Base-by-base conservation (phyloP, 1,284 basidiomycete species). In the Puccinia novopanici region DNA sequence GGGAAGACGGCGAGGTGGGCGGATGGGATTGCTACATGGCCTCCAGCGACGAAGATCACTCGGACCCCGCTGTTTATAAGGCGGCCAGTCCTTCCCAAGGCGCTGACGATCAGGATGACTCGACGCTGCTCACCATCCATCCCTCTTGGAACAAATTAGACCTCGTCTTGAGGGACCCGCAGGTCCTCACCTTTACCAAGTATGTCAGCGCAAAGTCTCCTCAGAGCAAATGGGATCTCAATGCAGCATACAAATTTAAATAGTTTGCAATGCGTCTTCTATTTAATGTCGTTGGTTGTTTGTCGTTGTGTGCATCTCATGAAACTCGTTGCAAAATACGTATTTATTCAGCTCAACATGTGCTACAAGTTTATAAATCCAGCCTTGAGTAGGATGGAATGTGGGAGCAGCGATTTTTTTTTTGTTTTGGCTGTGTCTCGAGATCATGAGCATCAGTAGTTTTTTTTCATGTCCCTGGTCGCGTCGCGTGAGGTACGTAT, bases 1-100 rank as follows among this genome's bases (percentile, higher is more conserved):
- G 93, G 93, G 88, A 90, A 84, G 88, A 88, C 50, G 91, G 92
- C 22, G 91, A 92, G 82, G 93, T 93, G 89, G 95, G 95, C 78
- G 95, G 94, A 30, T 97, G 95, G 95, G 94, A 97, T 91, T 96
- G 94, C 86, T 98, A 97, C 86, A 93, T 97, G 90, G 92, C 94
- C 2, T 92, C 93, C 45, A 93, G 95, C 82, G 92, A 95, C 83
- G 94, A 93, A 84, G 93, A 93, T 83, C 94, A 95, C 83, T 83
- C 84, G 34, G 94, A 96, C 85, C 95, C 95, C 5, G 94, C 94
- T 2, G 92, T 97, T 22, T 98, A 97, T 86, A 80, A 80, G 52
- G 92, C 93, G 61, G 91, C 91, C 1, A 71, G 61, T 55, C 89
- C 82, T 81, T 82, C n/a, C 83, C 84, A 80, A 80, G 84, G 84